Evolutionary conservation across 225 moss, liverwort and hornwort species (phyloP).

Genomic region (Bryoerythrophyllum caledonicum): DNA sequence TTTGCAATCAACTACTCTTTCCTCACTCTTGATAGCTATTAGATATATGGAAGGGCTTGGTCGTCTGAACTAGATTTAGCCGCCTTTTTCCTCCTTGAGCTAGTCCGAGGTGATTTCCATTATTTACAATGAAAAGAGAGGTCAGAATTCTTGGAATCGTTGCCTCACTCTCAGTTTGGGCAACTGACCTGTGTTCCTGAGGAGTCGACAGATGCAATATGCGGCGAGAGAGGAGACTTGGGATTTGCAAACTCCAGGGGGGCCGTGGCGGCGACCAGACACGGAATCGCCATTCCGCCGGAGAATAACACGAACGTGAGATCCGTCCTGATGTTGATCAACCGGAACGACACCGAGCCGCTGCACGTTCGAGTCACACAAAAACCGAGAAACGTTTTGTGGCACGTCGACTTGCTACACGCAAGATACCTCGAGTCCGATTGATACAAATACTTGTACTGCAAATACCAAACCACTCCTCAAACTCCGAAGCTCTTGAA

Average conservation of each 20-base stretch:
- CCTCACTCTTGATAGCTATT: too few species aligned
- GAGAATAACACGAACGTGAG: slow-evolving; percentile 50
- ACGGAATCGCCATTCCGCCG: slow-evolving; percentile 49
- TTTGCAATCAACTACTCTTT: too few species aligned
- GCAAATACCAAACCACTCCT: slow-evolving; percentile 15
- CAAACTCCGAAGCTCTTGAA: background rate
- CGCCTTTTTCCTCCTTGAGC: too few species aligned
- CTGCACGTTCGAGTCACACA: slow-evolving; percentile 47
- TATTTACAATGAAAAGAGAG: too few species aligned
- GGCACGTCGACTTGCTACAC: slow-evolving; percentile 44
- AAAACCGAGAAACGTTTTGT: background rate
- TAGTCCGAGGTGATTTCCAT: too few species aligned
- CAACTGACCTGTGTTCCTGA: slow-evolving; percentile 41
- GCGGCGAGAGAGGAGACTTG: slow-evolving; percentile 52
- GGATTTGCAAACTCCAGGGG: slow-evolving; percentile 52
- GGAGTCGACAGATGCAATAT: slow-evolving; percentile 53
- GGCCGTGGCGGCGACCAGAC: slow-evolving; percentile 35
- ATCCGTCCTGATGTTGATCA: slow-evolving; percentile 65
- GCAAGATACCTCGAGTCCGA: slow-evolving; percentile 42
- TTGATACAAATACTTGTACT: slow-evolving; percentile 40
- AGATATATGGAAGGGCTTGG: too few species aligned
- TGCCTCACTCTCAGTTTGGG: too few species aligned
- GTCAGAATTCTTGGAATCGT: too few species aligned
- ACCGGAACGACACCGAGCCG: slow-evolving; percentile 54
- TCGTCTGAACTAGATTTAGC: too few species aligned